These are phyloP conservation scores for Saturnispora diversa DNA, from an alignment of 805 yeast genomes.

Conservation along the genomic window DNA sequence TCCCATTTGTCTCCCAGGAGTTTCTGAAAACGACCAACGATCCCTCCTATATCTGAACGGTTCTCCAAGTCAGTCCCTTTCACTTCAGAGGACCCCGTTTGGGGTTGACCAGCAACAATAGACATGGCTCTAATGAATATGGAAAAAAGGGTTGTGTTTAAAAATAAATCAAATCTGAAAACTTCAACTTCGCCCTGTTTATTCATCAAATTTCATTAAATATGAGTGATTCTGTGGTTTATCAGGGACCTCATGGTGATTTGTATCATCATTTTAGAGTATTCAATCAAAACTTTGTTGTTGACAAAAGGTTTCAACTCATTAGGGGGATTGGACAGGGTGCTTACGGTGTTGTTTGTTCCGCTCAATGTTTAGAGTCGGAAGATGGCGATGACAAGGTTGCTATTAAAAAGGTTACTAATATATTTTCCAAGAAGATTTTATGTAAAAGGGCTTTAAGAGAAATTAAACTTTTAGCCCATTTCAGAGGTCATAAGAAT, in stretches of 20 bases:
- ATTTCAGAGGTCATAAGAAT: slow-evolving; percentile 93
- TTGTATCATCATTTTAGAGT: slow-evolving; percentile 38
- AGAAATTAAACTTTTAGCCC: slow-evolving; percentile 82
- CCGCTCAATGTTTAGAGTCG: slow-evolving; percentile 72
- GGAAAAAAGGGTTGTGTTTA: slow-evolving; percentile 5
- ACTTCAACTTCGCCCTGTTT: too few relatives aligned
- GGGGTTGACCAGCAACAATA: slow-evolving; percentile 1
- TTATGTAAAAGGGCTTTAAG: slow-evolving; percentile 87
- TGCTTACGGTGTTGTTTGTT: slow-evolving; percentile 94
- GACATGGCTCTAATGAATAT: slow-evolving; percentile 1
- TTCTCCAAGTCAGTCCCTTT: neutral
- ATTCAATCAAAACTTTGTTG: slow-evolving; percentile 85
- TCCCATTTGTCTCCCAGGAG: slow-evolving; percentile 80
- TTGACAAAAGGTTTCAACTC: slow-evolving; percentile 80
- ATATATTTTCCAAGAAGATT: slow-evolving; percentile 84
- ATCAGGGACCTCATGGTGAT: slow-evolving; percentile 12
- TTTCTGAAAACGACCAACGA: slow-evolving; percentile 67
- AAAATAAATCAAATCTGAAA: neutral
- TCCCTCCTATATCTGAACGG: slow-evolving; percentile 43
- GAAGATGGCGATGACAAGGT: slow-evolving; percentile 77
- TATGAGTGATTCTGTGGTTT: slow-evolving; percentile 5
- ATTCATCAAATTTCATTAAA: slow-evolving; percentile 1
- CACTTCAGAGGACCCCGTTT: neutral
- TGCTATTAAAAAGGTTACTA: slow-evolving; percentile 94
- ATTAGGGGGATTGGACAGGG: slow-evolving; percentile 96